Conservation (phyloP, 176 grass and related monocot genomes). For the Urochloa ruziziensis region DNA sequence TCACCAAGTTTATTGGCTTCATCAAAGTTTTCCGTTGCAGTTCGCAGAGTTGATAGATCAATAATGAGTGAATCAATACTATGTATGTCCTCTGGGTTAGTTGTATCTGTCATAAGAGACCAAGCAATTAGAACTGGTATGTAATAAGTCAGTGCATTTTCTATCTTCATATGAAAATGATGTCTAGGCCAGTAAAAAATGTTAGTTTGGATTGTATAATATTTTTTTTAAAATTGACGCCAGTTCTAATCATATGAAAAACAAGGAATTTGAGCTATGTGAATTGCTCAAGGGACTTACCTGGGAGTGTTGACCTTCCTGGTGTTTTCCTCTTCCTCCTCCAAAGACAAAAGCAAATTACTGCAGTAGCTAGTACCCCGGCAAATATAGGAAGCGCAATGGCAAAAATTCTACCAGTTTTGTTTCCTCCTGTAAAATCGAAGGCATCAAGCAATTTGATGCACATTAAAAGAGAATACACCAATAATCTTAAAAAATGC, state of each 20-base stretch:
- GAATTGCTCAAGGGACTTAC: background rate
- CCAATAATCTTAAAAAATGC: background rate
- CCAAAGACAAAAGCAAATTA: conserved; percentile 22
- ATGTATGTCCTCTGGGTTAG: conserved; percentile 22
- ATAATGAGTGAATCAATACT: conserved; percentile 38
- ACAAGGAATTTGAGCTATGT: background rate
- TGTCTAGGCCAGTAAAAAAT: background rate
- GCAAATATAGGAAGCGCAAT: conserved; percentile 36
- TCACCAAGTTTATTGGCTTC: conserved; percentile 59
- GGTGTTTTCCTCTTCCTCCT: conserved; percentile 26
- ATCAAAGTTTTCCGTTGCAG: conserved; percentile 46
- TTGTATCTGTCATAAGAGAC: conserved; percentile 12
- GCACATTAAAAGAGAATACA: background rate
- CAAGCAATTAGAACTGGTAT: background rate
- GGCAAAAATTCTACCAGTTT: conserved; percentile 3
- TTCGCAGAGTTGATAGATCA: conserved; percentile 39
- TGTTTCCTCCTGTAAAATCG: conserved; percentile 22
- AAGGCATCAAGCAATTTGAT: background rate
- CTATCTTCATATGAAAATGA: background rate
- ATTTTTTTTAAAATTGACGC: background rate
- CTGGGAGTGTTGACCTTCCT: background rate
- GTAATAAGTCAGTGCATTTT: background rate
- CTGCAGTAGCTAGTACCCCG: conserved; percentile 1
- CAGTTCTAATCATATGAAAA: background rate
- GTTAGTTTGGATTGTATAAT: background rate